These are phyloP conservation scores for Ogataea pignaliae DNA, from an alignment of 805 yeast species.

Conservation along the genomic window DNA sequence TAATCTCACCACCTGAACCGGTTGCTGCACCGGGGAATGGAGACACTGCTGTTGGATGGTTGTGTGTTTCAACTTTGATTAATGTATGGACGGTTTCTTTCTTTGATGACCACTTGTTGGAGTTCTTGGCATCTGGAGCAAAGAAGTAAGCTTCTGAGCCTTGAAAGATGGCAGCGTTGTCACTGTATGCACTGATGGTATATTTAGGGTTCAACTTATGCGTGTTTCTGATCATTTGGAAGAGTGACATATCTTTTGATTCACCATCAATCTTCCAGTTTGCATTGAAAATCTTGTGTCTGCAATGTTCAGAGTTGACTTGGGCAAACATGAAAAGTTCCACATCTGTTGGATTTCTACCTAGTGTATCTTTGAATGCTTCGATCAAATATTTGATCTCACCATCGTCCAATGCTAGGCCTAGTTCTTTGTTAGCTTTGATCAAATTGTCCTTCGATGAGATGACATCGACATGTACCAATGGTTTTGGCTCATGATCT, in stretches of 20 bases:
- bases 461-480: constrained; percentile 67
- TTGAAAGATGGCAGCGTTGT: constrained; percentile 93
- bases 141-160: constrained; percentile 74
- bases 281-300: constrained; percentile 98
- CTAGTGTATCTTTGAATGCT: constrained; percentile 71
- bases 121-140: constrained; percentile 68
- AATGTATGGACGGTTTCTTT: constrained; percentile 82
- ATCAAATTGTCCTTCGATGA: constrained; percentile 53
- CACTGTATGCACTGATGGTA: constrained; percentile 92
- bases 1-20: constrained; percentile 99
- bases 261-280: constrained; percentile 94
- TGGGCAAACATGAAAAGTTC: constrained; percentile 99
- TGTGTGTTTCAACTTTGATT: constrained; percentile 96
- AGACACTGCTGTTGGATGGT: constrained; percentile 98
- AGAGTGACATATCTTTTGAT: constrained; percentile 67
- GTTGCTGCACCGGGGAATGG: constrained; percentile 99
- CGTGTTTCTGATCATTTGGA: constrained; percentile 95
- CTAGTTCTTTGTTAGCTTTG: constrained; percentile 76
- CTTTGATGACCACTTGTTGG: constrained; percentile 64
- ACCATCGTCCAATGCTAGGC: constrained; percentile 91
- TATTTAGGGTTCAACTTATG: constrained; percentile 73
- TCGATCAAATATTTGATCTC: constrained; percentile 84
- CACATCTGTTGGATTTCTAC: constrained; percentile 94
- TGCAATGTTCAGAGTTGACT: constrained; percentile 98
- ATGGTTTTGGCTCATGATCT: constrained; percentile 76